Base-by-base conservation (phyloP, 495 filamentous ascomycete species). In the Filosporella fistucella region DNA sequence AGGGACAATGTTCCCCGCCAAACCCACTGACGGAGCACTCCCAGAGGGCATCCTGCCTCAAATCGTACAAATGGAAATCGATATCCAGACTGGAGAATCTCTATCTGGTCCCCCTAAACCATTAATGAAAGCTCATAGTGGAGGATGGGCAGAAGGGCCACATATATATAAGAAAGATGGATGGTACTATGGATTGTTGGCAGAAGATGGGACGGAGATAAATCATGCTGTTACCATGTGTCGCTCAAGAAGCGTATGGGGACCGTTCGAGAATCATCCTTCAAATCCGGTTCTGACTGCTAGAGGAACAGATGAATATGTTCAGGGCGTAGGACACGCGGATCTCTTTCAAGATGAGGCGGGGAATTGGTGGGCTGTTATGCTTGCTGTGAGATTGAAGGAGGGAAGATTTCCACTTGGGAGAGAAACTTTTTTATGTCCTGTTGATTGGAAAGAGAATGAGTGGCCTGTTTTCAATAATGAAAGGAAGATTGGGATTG, bases 151-250 rank as follows among this genome's bases (percentile, higher is more conserved):
- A 0, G 82, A 85, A 62, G 82, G 81, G 6, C 81, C 83, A 1
- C 83, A 85, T 45, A 65, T 86, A 25, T 84, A 82, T 59, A 75
- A 75, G 44, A 77, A 79, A 18, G 78, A 78, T 42, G 76, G 68
- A 0, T 85, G 75, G 59, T 85, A 83, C 57, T 88, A 86, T 52
- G 68, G 86, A 26, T 68, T 88, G 43, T 79, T 78, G 4, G 81
- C 82, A 0, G 82, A 87, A 66, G 81, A 80, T 1, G 82, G 82
- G 14, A 85, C 82, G 0, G 75, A 69, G 3, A 58, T 79, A 12
- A 65, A 68, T 18, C 80, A 83, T 54, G 66, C 68, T 57, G 71
- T 68, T 52, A 77, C 55, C 39, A 81, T 77, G 63, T 74, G 64
- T 20, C 57, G 72, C 40, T 63, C 80, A 41, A 54, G 57, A 67